A percentile compares a stretch with the other conserved stretches of the same genome.
Evolutionary conservation across 768 basidiomycete species (phyloP).

Genomic region (Dendrothele bispora): DNA sequence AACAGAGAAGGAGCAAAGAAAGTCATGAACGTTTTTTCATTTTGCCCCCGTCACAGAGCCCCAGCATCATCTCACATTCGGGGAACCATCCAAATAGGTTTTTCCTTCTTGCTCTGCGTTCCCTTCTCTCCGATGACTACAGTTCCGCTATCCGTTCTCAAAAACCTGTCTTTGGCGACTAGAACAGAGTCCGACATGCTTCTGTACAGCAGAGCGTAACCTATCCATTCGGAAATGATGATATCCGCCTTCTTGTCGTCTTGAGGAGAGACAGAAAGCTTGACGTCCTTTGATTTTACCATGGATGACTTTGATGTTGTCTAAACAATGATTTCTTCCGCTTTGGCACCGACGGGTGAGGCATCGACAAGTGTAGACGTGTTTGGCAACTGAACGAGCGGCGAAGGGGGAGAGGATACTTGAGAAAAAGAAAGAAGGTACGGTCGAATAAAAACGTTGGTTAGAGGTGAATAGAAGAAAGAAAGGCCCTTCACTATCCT

Average conservation of each 20-base stretch:
- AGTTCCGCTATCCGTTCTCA: slow-evolving; percentile 72
- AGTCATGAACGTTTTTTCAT: slow-evolving; percentile 72
- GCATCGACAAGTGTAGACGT: slow-evolving; percentile 92
- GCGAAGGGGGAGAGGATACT: slow-evolving; percentile 90
- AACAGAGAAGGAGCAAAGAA: neutral
- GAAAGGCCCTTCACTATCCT: no score
- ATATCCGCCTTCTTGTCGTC: slow-evolving; percentile 80
- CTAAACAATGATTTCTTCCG: slow-evolving; percentile 71
- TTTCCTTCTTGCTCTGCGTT: no score
- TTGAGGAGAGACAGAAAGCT: slow-evolving; percentile 71
- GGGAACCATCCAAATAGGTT: no score
- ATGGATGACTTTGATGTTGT: slow-evolving; percentile 80
- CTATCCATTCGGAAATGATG: slow-evolving; percentile 99
- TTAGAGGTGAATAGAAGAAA: no score
- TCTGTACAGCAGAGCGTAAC: slow-evolving; percentile 87
- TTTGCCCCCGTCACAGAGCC: slow-evolving; percentile 72
- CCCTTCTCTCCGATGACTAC: slow-evolving; percentile 91
- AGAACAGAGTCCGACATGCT: slow-evolving; percentile 97
- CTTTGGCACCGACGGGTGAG: slow-evolving; percentile 76
- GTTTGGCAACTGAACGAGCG: slow-evolving; percentile 83
- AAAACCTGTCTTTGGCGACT: slow-evolving; percentile 83
- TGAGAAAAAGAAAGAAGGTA: no score
- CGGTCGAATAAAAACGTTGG: no score
- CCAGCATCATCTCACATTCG: slow-evolving; percentile 82
- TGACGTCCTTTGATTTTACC: slow-evolving; percentile 91